Percentiles rank a stretch among this genome's conserved stretches.
These are phyloP conservation scores for Choiromyces venosus DNA, from an alignment of 495 filamentous ascomycete genomes.

Conservation along the genomic window DNA sequence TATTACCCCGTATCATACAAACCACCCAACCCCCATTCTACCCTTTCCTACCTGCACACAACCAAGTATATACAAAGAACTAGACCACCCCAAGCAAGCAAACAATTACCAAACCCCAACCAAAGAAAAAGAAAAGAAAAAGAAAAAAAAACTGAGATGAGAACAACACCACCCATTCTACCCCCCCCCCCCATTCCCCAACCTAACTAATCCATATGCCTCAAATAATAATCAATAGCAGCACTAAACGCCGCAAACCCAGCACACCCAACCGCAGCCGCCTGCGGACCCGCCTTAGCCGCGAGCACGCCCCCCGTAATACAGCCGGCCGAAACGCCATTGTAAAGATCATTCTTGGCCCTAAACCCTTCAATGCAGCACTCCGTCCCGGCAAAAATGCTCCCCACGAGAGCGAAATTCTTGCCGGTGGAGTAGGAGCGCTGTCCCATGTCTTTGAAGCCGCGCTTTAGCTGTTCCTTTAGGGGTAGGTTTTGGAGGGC, in stretches of 20 bases:
- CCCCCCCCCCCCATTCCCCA: neutral
- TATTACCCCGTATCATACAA: slow-evolving; percentile 20
- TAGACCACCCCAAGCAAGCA: neutral
- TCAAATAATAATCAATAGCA: slow-evolving; percentile 89
- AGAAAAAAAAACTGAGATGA: slow-evolving; percentile 8
- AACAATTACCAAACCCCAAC: neutral
- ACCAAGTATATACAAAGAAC: neutral
- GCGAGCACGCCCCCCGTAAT: slow-evolving; percentile 84
- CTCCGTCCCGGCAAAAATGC: slow-evolving; percentile 85
- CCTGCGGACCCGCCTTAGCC: slow-evolving; percentile 79
- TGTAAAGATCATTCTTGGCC: slow-evolving; percentile 88
- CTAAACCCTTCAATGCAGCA: slow-evolving; percentile 88
- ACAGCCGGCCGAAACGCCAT: slow-evolving; percentile 83
- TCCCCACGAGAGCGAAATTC: slow-evolving; percentile 89
- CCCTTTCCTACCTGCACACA: neutral
- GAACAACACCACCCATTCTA: neutral
- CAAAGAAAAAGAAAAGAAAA: slow-evolving; percentile 3
- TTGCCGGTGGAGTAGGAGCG: slow-evolving; percentile 80
- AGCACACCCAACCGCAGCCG: slow-evolving; percentile 79
- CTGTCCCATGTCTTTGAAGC: slow-evolving; percentile 89
- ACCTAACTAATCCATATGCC: slow-evolving; percentile 48
- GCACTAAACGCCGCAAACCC: slow-evolving; percentile 94
- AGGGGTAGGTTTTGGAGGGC: slow-evolving; percentile 68
- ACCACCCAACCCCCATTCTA: slow-evolving; percentile 21
- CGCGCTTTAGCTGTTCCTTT: slow-evolving; percentile 69